Conservation (phyloP, 192 early-diverging fungal genomes). For the Backusella tarrabulga region DNA sequence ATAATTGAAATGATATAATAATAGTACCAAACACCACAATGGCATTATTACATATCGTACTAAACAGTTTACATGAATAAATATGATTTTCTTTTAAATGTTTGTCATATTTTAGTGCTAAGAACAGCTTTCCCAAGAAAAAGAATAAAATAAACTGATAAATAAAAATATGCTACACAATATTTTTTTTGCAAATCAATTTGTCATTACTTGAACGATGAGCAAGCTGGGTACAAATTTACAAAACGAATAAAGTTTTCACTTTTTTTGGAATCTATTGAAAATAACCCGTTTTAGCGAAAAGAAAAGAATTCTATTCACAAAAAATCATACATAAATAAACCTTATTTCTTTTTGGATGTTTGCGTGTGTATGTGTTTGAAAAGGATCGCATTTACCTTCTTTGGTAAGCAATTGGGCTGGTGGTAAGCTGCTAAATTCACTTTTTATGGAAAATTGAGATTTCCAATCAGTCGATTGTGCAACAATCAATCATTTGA, state of each 20-base stretch:
- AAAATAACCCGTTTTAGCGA: slow-evolving; percentile 6
- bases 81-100: not conserved
- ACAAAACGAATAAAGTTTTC: slow-evolving; percentile 1
- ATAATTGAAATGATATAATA: not conserved
- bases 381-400: slow-evolving; percentile 3
- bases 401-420: not conserved
- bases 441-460: slow-evolving; percentile 8
- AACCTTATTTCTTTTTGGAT: not conserved
- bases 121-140: not conserved
- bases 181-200: slow-evolving; percentile 1
- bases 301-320: slow-evolving; percentile 7
- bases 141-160: not conserved
- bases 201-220: not conserved
- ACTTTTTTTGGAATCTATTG: slow-evolving; percentile 1
- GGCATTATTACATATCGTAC: not conserved
- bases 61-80: not conserved
- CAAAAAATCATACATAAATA: not conserved
- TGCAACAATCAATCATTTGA: not conserved
- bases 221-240: not conserved
- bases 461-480: slow-evolving; percentile 6
- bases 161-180: slow-evolving; percentile 38
- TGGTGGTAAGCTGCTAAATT: not conserved
- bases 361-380: not conserved
- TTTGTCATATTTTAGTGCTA: not conserved
- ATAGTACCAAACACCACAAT: not conserved